Percentiles rank a stretch among this genome's conserved stretches.
Conservation (phyloP, 2,329 filamentous ascomycete species). For the Xylariaceae sp. region DNA sequence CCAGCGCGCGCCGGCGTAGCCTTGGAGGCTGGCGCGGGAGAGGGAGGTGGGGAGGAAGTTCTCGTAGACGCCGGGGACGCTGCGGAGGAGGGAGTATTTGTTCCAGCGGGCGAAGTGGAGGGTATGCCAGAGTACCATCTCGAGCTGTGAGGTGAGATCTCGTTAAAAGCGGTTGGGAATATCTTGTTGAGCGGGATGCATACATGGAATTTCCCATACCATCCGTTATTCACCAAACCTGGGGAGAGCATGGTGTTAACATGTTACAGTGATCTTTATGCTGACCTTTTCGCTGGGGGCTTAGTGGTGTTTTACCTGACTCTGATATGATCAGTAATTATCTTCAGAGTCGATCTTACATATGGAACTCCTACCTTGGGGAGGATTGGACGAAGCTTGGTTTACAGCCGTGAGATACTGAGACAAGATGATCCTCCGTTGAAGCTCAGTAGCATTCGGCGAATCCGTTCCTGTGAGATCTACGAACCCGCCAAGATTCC, state of each 20-base stretch:
- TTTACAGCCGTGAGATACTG: conserved; percentile 52
- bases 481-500: conserved; percentile 49
- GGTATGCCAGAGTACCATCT: conserved; percentile 53
- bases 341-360: not conserved
- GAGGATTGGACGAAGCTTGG: conserved; percentile 44
- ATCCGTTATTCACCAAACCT: conserved; percentile 51
- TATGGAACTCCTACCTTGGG: conserved; percentile 36
- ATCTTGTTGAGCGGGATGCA: conserved; percentile 7
- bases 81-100: conserved; percentile 44
- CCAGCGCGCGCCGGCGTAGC: conserved; percentile 43
- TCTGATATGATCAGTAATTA: conserved; percentile 14
- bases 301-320: conserved; percentile 12
- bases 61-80: conserved; percentile 42
- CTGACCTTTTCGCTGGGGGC: conserved; percentile 6
- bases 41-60: conserved; percentile 41
- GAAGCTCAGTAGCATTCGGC: conserved; percentile 44
- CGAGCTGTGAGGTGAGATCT: conserved; percentile 32
- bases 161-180: not conserved
- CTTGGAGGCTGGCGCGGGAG: conserved; percentile 36
- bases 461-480: conserved; percentile 41
- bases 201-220: conserved; percentile 54
- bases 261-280: not conserved
- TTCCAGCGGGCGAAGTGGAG: conserved; percentile 49
- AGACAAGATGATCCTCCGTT: conserved; percentile 49
- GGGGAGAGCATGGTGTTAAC: conserved; percentile 11